These are phyloP conservation scores for Athelia psychrophila DNA, from an alignment of 1,284 basidiomycete genomes.

Conservation along the genomic window DNA sequence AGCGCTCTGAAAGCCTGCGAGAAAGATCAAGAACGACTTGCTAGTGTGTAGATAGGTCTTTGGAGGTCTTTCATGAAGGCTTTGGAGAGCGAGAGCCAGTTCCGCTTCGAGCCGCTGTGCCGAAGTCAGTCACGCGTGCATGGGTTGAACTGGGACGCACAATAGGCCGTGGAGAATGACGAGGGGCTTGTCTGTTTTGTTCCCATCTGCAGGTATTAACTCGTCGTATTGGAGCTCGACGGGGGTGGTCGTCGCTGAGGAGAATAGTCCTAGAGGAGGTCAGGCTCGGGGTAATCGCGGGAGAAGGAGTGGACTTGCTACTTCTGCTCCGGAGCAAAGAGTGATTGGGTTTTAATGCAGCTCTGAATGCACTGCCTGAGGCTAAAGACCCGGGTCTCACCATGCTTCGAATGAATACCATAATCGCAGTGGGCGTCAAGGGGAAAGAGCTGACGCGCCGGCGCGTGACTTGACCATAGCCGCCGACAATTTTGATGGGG, in stretches of 20 bases:
- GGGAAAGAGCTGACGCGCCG: no score
- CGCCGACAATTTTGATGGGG: no score
- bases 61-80: conserved; percentile 55
- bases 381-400: no score
- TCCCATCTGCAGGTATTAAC: conserved; percentile 36
- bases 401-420: no score
- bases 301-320: no score
- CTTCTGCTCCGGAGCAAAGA: no score
- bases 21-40: conserved; percentile 26
- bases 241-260: conserved; percentile 10
- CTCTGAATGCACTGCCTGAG: no score
- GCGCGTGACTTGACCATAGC: no score
- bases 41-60: conserved; percentile 72
- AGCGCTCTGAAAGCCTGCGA: neutral
- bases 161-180: conserved; percentile 70
- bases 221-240: conserved; percentile 43
- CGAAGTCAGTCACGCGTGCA: neutral
- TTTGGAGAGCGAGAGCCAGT: conserved; percentile 73
- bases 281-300: no score
- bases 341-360: no score
- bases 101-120: conserved; percentile 73
- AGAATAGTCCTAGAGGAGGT: no score
- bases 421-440: no score
- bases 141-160: conserved; percentile 31
- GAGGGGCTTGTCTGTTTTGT: conserved; percentile 42